A percentile compares a stretch with the other conserved stretches of the same genome.
phyloP scores from a whole-genome alignment of 345 rosid genomes.

The Boechera divaricarpa region DNA sequence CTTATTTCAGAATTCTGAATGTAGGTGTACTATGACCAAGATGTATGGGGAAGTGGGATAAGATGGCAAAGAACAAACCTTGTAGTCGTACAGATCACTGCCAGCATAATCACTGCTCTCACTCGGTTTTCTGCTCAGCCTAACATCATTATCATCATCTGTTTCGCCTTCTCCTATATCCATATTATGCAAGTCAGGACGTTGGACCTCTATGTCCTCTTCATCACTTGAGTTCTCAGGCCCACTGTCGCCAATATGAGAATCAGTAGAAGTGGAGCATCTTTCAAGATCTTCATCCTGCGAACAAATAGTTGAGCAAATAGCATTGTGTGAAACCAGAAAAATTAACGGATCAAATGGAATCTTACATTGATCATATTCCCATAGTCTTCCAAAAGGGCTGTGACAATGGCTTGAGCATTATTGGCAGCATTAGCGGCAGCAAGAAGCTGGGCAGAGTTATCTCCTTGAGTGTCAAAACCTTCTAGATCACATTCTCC shows the following conservation, averaged over 20 bases:
- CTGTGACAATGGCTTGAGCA: conserved; percentile 87
- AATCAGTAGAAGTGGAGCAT: conserved; percentile 92
- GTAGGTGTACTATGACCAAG: conserved; percentile 25
- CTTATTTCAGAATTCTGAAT: conserved; percentile 14
- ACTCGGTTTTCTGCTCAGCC: conserved; percentile 81
- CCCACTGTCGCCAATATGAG: conserved; percentile 83
- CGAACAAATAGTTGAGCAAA: conserved; percentile 29
- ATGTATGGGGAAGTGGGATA: conserved; percentile 17
- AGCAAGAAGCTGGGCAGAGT: conserved; percentile 97
- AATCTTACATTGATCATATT: conserved; percentile 84
- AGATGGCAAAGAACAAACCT: conserved; percentile 58
- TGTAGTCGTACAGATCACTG: conserved; percentile 88
- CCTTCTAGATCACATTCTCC: conserved; percentile 98
- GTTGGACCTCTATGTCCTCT: conserved; percentile 70
- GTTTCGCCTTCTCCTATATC: conserved; percentile 76
- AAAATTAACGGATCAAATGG: conserved; percentile 13
- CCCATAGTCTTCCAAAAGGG: conserved; percentile 92
- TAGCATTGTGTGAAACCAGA: conserved; percentile 15
- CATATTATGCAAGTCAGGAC: conserved; percentile 72
- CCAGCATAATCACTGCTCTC: conserved; percentile 85
- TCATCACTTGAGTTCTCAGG: conserved; percentile 89
- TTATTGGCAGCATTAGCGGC: conserved; percentile 98
- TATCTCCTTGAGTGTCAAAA: conserved; percentile 79
- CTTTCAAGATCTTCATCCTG: conserved; percentile 91
- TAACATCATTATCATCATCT: conserved; percentile 69